Percentiles rank a stretch among this genome's conserved stretches.
Evolutionary conservation across 345 rosid species (phyloP).

Genomic region (Combretum micranthum): DNA sequence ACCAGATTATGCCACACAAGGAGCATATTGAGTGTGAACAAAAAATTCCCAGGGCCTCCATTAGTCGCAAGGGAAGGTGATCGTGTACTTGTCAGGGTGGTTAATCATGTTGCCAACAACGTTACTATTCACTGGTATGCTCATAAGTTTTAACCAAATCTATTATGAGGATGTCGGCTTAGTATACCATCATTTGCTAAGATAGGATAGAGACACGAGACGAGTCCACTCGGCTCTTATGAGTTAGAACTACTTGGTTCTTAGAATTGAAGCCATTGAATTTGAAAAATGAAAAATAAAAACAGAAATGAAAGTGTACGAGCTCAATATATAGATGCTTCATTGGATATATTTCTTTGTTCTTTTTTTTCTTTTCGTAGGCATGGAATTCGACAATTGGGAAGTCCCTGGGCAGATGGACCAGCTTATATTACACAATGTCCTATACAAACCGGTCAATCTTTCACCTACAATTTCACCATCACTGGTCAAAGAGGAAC

Average conservation of each 20-base stretch:
- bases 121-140: slow-evolving; percentile 45
- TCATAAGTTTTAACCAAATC: background rate
- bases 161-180: background rate
- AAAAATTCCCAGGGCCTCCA: slow-evolving; percentile 45
- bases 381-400: slow-evolving; percentile 55
- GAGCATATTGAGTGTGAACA: slow-evolving; percentile 43
- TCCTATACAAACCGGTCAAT: slow-evolving; percentile 48
- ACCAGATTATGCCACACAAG: slow-evolving; percentile 47
- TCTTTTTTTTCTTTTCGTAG: too few species aligned
- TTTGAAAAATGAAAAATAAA: background rate
- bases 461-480: slow-evolving; percentile 50
- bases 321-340: background rate
- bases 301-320: background rate
- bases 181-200: background rate
- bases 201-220: background rate
- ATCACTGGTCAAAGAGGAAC: slow-evolving; percentile 58
- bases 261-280: too few species aligned
- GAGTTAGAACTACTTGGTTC: too few species aligned
- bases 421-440: slow-evolving; percentile 54
- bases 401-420: slow-evolving; percentile 54
- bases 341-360: background rate
- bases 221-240: too few species aligned
- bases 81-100: slow-evolving; percentile 35
- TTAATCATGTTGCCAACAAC: slow-evolving; percentile 41
- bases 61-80: slow-evolving; percentile 61